These are phyloP conservation scores for Herpetospermum pedunculosum DNA, from an alignment of 306 rosid genomes.

Conservation along the genomic window DNA sequence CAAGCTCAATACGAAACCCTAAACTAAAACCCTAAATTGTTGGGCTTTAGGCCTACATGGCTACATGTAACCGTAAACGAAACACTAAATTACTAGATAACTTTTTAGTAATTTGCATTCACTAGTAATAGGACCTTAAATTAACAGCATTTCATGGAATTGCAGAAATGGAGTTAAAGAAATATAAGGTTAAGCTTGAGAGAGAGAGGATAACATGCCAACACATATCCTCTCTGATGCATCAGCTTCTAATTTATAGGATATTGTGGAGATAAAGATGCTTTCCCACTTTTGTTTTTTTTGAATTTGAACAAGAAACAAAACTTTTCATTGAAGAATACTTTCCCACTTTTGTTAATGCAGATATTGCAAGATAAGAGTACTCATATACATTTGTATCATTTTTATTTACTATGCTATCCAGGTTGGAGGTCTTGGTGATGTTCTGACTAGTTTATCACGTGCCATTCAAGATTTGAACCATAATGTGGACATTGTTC, in stretches of 20 bases:
- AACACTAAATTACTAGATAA: background rate
- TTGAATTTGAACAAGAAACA: no score
- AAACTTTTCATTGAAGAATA: no score
- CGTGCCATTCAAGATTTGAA: conserved; percentile 76
- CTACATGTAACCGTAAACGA: background rate
- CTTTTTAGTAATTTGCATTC: background rate
- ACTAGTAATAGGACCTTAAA: background rate
- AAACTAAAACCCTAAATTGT: background rate
- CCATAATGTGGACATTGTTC: conserved; percentile 61
- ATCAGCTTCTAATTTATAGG: background rate
- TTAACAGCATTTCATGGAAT: background rate
- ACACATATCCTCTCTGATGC: background rate
- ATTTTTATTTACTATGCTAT: conserved; percentile 11
- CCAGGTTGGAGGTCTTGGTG: conserved; percentile 96
- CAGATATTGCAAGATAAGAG: background rate
- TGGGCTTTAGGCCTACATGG: background rate
- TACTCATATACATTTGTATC: background rate
- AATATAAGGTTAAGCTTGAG: background rate
- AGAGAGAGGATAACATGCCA: background rate
- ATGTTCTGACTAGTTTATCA: conserved; percentile 79
- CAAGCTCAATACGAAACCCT: no score
- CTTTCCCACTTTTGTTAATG: background rate
- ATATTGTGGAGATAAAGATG: background rate
- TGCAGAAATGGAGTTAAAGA: background rate
- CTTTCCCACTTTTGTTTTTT: background rate